These are phyloP conservation scores for Onygenales sp. DNA, from an alignment of 2,329 filamentous ascomycete genomes.

Conservation along the genomic window DNA sequence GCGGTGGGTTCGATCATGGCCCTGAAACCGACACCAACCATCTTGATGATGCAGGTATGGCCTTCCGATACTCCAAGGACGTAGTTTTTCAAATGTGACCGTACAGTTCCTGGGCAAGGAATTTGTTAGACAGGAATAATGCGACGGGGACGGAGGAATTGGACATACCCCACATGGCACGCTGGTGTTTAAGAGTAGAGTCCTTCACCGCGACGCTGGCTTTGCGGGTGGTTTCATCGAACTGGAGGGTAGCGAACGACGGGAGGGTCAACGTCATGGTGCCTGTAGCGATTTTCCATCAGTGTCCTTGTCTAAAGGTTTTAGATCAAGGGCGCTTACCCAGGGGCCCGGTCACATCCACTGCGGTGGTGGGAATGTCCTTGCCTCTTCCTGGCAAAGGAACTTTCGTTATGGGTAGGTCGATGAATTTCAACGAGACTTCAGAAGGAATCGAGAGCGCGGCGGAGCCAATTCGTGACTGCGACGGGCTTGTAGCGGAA, in stretches of 20 bases:
- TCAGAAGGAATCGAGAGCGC: slow-evolving; percentile 73
- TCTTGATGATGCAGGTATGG: slow-evolving; percentile 81
- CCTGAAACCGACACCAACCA: slow-evolving; percentile 93
- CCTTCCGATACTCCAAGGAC: slow-evolving; percentile 93
- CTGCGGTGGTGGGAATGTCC: slow-evolving; percentile 51
- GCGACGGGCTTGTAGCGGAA: slow-evolving; percentile 56
- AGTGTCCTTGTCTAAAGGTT: slow-evolving; percentile 9
- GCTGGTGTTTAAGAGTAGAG: slow-evolving; percentile 60
- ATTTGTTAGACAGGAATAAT: slow-evolving; percentile 12
- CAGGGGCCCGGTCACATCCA: slow-evolving; percentile 72
- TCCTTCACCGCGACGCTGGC: slow-evolving; percentile 63
- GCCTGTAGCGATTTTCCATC: slow-evolving; percentile 38
- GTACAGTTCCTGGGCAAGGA: slow-evolving; percentile 61
- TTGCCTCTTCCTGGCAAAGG: slow-evolving; percentile 16
- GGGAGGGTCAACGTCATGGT: slow-evolving; percentile 71
- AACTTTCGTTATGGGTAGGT: slow-evolving; percentile 55
- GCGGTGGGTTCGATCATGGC: slow-evolving; percentile 73
- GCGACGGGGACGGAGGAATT: not conserved
- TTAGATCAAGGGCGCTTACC: slow-evolving; percentile 41
- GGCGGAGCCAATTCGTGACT: slow-evolving; percentile 78
- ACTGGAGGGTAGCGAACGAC: slow-evolving; percentile 61
- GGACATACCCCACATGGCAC: slow-evolving; percentile 85
- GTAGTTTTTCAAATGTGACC: slow-evolving; percentile 82
- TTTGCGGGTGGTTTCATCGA: slow-evolving; percentile 55
- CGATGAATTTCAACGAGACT: slow-evolving; percentile 62